These are phyloP conservation scores for Pseudocercospora ulei DNA, from an alignment of 2,329 filamentous ascomycete species.

Conservation along the genomic window DNA sequence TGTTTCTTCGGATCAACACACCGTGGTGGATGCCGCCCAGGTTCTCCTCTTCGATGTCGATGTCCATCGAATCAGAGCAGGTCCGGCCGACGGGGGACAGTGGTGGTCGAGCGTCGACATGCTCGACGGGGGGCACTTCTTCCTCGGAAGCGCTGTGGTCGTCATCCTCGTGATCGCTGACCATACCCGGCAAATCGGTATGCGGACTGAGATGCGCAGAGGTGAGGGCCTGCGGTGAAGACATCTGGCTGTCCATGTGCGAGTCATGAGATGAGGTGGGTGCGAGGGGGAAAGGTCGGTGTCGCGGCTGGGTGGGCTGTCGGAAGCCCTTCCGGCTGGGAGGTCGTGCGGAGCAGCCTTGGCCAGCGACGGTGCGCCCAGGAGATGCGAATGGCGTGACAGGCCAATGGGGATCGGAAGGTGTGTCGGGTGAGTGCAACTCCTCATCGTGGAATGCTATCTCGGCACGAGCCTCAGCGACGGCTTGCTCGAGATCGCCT, in stretches of 20 bases:
- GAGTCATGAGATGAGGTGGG: constrained; percentile 15
- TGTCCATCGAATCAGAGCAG: constrained; percentile 31
- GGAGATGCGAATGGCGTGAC: constrained; percentile 15
- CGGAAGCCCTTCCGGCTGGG: constrained; percentile 29
- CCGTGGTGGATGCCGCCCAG: constrained; percentile 31
- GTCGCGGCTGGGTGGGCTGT: constrained; percentile 25
- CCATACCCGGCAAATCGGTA: constrained; percentile 43
- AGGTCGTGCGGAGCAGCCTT: constrained; percentile 21
- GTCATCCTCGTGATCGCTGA: constrained; percentile 45
- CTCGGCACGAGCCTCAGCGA: constrained; percentile 24
- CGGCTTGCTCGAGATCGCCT: constrained; percentile 33
- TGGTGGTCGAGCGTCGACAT: constrained; percentile 25
- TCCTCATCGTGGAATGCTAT: constrained; percentile 25
- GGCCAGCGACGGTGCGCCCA: constrained; percentile 19
- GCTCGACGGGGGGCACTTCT: constrained; percentile 24
- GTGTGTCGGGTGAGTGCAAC: constrained; percentile 23
- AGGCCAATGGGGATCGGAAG: constrained; percentile 23
- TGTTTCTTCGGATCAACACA: constrained; percentile 32
- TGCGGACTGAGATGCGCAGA: constrained; percentile 39
- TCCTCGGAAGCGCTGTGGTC: constrained; percentile 34
- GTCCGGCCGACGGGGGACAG: constrained; percentile 21
- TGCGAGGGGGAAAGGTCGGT: constrained; percentile 30
- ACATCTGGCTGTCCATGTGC: constrained; percentile 24
- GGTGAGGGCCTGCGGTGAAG: constrained; percentile 26
- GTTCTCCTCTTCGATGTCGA: constrained; percentile 34